Percentiles rank a stretch among this genome's conserved stretches.
These are phyloP conservation scores for Trametes hirsuta DNA, from an alignment of 1,284 basidiomycete species.

Conservation along the genomic window DNA sequence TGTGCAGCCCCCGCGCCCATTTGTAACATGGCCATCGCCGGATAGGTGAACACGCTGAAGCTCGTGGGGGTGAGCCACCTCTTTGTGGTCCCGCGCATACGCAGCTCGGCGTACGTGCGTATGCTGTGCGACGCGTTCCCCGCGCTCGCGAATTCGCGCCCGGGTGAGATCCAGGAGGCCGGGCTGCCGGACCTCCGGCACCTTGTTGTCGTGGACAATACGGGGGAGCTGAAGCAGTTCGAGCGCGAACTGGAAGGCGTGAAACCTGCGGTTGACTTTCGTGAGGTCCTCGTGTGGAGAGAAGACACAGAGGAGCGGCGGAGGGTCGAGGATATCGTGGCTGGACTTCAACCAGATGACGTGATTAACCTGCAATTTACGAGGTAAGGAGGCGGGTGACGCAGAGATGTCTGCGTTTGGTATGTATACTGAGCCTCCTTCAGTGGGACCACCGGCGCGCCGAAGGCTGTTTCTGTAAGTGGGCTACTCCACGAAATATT, in stretches of 20 bases:
- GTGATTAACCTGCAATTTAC: conserved; percentile 85
- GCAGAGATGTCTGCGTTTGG: no score
- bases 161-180: conserved; percentile 63
- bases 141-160: conserved; percentile 50
- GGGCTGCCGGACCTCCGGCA: conserved; percentile 67
- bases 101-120: conserved; percentile 63
- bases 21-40: no score
- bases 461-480: conserved; percentile 78
- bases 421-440: neutral
- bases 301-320: conserved; percentile 48
- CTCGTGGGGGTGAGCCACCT: conserved; percentile 73
- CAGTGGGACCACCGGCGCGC: conserved; percentile 79
- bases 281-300: conserved; percentile 65
- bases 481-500: neutral
- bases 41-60: conserved; percentile 62
- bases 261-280: conserved; percentile 64
- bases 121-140: conserved; percentile 65
- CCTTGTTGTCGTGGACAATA: conserved; percentile 72
- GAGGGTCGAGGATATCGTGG: conserved; percentile 44
- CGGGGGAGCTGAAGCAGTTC: conserved; percentile 39
- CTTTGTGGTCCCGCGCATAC: conserved; percentile 73
- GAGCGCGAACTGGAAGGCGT: conserved; percentile 47
- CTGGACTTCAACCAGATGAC: conserved; percentile 59
- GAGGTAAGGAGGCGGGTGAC: conserved; percentile 48
- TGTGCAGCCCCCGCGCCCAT: neutral